Evolutionary conservation across 1,284 basidiomycete genomes (phyloP), one percentile per base, ranked within the genome.

Genomic region (Cryptococcus sp.): DNA sequence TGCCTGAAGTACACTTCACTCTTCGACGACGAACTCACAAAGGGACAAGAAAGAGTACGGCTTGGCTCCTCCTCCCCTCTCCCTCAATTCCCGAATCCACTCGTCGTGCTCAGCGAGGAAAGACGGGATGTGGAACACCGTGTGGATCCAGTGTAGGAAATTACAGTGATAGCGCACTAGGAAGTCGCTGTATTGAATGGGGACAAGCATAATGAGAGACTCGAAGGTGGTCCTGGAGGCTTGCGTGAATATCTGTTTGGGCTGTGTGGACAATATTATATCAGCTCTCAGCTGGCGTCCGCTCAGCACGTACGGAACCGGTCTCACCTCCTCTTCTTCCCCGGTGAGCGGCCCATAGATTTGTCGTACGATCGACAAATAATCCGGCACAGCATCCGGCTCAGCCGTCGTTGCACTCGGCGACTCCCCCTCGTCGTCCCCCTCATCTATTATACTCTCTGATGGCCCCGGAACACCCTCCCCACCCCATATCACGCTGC

Each of bases 31-130:
- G 8, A 12, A 53, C 61, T 47, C 36, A 60, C 61, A 63, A 15
- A 63, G 44, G 3, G 61, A 58, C 20, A 47, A 57, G 39, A 47
- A 63, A 18, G 55, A 55, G 37, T 63, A 63, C 4, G 61, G n/a
- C 38, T 50, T 36, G 11, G 21, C 36, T 16, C 35, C 37, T 3
- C 39, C 38, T 28, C 18, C 28, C 7, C 52, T 46, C 13, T 16
- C 21, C 0, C 16, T 15, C 4, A 67, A 46, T 0, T 51, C 55
- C 6, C 45, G 44, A 21, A 66, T 64, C 67, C 67, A 69, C 45
- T 56, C 52, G 40, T 67, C 64, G 37, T 69, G 67, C 43, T 66
- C 62, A 4, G 38, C 37, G 7, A 69, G 47, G 45, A 63, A 69
- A 1, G 52, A 59, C 2, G 67, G 67, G 20, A 65, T 52, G 46